These are phyloP conservation scores for Favolaschia claudopus DNA, from an alignment of 768 basidiomycete genomes.

Conservation along the genomic window DNA sequence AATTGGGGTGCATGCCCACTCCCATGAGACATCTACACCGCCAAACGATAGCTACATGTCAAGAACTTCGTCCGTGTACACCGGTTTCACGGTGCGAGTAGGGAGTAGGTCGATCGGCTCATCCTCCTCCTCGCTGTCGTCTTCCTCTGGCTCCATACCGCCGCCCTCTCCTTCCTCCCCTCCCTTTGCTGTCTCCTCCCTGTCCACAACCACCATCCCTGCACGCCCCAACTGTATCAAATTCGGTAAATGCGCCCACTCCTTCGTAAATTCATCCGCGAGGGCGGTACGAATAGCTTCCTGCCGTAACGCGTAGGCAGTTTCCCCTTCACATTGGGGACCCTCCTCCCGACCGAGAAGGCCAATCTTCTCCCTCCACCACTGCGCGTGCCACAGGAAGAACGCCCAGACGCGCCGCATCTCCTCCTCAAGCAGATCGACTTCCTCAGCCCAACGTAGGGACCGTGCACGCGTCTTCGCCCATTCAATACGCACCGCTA, in stretches of 20 bases:
- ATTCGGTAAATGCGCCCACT: not conserved
- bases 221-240: not conserved
- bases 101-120: not conserved
- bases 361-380: constrained; percentile 6
- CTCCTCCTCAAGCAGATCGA: constrained; percentile 15
- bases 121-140: not conserved
- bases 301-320: constrained; percentile 12
- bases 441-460: constrained; percentile 19
- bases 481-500: constrained; percentile 18
- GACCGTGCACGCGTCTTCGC: too few relatives aligned
- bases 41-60: not conserved
- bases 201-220: not conserved
- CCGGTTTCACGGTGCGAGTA: not conserved
- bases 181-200: not conserved
- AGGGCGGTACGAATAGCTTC: not conserved
- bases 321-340: constrained; percentile 2
- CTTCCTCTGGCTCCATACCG: too few relatives aligned
- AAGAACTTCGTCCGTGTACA: not conserved
- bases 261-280: not conserved
- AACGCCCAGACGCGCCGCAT: constrained; percentile 8
- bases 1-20: not conserved
- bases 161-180: not conserved
- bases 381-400: constrained; percentile 2
- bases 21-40: too few relatives aligned
- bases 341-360: not conserved